These are phyloP conservation scores for Phaffia australis DNA, from an alignment of 768 basidiomycete species.

Conservation along the genomic window DNA sequence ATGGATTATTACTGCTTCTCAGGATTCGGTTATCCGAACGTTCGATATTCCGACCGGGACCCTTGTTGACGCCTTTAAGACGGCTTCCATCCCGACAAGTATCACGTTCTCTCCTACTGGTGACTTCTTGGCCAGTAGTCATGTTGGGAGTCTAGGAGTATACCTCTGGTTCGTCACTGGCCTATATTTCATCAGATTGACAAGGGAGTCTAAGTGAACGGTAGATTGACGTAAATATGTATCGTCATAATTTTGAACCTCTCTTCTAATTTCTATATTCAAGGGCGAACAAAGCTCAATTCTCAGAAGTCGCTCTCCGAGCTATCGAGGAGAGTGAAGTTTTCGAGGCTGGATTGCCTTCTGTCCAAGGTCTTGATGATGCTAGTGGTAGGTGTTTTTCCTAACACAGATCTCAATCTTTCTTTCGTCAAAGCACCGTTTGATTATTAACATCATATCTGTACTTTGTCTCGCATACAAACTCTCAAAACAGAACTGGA, in stretches of 20 bases:
- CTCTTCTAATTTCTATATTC: neutral
- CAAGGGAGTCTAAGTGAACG: neutral
- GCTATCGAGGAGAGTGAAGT: conserved; percentile 63
- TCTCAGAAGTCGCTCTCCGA: conserved; percentile 68
- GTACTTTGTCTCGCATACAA: neutral
- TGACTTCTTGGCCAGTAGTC: conserved; percentile 89
- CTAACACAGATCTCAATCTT: neutral
- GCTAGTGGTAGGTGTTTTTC: conserved; percentile 54
- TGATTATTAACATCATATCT: neutral
- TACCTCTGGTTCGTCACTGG: conserved; percentile 66
- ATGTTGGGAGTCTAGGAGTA: conserved; percentile 86
- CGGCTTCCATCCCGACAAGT: conserved; percentile 75
- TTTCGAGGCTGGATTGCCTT: conserved; percentile 59
- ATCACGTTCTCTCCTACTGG: conserved; percentile 87
- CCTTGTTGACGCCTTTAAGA: conserved; percentile 83
- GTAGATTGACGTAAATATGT: neutral
- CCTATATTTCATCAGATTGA: neutral
- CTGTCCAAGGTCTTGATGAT: conserved; percentile 68
- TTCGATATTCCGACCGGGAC: conserved; percentile 90
- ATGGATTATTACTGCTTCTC: conserved; percentile 77
- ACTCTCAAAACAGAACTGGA: conserved; percentile 49
- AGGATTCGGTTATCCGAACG: conserved; percentile 85
- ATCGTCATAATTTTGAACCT: neutral
- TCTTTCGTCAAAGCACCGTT: no score
- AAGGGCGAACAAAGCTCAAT: conserved; percentile 94